Evolutionary conservation across 2,329 filamentous ascomycete genomes (phyloP).

Genomic region (Beauveria scarabaeidicola): DNA sequence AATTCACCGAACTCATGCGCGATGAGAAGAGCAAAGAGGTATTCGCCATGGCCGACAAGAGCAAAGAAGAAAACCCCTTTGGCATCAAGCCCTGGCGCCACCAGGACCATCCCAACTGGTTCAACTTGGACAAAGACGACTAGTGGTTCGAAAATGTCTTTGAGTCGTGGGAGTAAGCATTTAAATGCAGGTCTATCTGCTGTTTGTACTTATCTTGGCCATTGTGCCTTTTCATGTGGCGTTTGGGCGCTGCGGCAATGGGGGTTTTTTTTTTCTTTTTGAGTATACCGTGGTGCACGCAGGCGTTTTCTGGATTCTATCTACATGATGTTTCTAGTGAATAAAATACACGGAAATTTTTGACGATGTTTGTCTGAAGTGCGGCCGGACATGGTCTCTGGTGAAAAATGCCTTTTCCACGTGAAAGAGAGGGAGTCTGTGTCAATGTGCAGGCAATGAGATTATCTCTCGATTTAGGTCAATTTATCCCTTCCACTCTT

Average conservation of each 20-base stretch:
- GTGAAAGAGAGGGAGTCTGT: too few relatives aligned
- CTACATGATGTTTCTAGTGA: background rate
- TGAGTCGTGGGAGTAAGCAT: background rate
- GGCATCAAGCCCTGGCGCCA: constrained; percentile 52
- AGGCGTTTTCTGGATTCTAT: background rate
- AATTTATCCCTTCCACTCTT: too few relatives aligned
- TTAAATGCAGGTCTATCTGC: background rate
- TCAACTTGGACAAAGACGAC: constrained; percentile 24
- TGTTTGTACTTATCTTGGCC: background rate
- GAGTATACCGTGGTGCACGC: background rate
- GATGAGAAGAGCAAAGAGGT: constrained; percentile 40
- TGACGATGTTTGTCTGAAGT: too few relatives aligned
- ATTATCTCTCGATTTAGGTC: too few relatives aligned
- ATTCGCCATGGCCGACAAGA: constrained; percentile 44
- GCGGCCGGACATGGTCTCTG: too few relatives aligned
- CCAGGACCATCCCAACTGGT: constrained; percentile 52
- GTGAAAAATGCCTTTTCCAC: too few relatives aligned
- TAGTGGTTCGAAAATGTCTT: constrained; percentile 3
- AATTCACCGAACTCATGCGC: constrained; percentile 39
- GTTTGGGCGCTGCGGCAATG: background rate
- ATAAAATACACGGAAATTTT: background rate
- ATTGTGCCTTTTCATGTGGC: background rate
- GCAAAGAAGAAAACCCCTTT: constrained; percentile 44
- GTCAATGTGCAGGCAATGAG: too few relatives aligned
- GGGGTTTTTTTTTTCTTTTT: background rate